Base-by-base conservation (phyloP, 805 yeast species). In the Hanseniaspora hatyaiensis region DNA sequence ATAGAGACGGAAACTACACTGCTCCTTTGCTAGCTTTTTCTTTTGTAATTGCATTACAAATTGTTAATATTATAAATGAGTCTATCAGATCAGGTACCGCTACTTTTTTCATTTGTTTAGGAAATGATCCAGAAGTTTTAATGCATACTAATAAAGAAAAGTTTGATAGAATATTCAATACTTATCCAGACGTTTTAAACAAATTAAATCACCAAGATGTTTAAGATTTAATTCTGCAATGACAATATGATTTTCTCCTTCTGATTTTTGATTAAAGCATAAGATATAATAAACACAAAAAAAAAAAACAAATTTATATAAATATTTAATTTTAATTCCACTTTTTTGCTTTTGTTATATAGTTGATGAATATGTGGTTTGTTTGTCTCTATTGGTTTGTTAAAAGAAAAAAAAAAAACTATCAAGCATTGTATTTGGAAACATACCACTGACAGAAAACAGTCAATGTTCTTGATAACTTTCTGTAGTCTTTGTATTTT, bases 391-490 rank as follows among this genome's bases (percentile, higher is more conserved):
- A 33, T 2, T 16, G 18, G 29, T 28, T 16, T 39, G 8, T 8
- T 8, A 28, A 22, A 18, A 26, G 18, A 18, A 18, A 15, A 39
- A 19, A 39, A 4, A 39, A 39, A 39, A 23, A 18, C 20, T 23
- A 28, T 6, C 20, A n/a, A 26, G 5, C 34, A 15, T 22, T 32
- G 24, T 58, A 82, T 60, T 85, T 81, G 55, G 95, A 69, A 28
- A 80, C 66, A 63, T 85, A 87, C 92, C 95, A 83, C 47, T 72
- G 76, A 33, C 84, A 76, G 59, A 88, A 89, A 59, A 82, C 89
- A 56, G 78, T 75, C 47, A 88, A 66, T 38, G 82, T 72, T 3
- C 77, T 68, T 56, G 95, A 74, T 22, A 85, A 77, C 53, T 84
- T 74, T 60, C 89, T 74, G 61, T 70, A 78, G 62, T 86, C 88